Evolutionary conservation across 148 eudicot species (phyloP).

Genomic region (Talinum fruticosum): DNA sequence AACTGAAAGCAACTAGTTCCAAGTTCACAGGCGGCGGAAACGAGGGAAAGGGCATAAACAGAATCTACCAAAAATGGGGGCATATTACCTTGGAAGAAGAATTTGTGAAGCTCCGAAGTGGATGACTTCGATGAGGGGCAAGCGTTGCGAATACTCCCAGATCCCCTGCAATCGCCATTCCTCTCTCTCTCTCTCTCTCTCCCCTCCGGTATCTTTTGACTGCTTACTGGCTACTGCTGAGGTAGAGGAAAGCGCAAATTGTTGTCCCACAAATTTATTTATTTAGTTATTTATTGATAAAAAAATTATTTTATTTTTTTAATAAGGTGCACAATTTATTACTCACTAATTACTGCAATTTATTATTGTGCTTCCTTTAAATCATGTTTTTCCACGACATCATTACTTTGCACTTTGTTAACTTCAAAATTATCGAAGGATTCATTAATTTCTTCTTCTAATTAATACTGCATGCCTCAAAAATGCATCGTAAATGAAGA

Average conservation of each 20-base stretch:
- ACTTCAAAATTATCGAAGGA: no score
- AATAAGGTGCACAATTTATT: no score
- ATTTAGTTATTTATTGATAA: no score
- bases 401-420: no score
- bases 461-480: no score
- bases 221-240: not conserved
- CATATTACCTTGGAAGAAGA: slow-evolving; percentile 54
- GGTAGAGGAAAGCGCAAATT: not conserved
- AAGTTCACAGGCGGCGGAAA: not conserved
- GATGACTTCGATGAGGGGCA: slow-evolving; percentile 40
- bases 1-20: not conserved
- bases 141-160: slow-evolving; percentile 64
- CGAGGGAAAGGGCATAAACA: not conserved
- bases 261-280: not conserved
- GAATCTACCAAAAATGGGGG: slow-evolving; percentile 2
- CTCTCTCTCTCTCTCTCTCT: slow-evolving; percentile 6
- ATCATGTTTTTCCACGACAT: not conserved
- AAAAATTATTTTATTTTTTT: no score
- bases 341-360: no score
- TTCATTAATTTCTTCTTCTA: no score
- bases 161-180: slow-evolving; percentile 82
- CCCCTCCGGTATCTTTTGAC: not conserved
- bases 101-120: slow-evolving; percentile 34
- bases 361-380: not conserved
- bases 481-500: no score